Percentiles rank a stretch among this genome's conserved stretches.
These are phyloP conservation scores for Calcarisporium arbuscula DNA, from an alignment of 2,329 filamentous ascomycete species.

Conservation along the genomic window DNA sequence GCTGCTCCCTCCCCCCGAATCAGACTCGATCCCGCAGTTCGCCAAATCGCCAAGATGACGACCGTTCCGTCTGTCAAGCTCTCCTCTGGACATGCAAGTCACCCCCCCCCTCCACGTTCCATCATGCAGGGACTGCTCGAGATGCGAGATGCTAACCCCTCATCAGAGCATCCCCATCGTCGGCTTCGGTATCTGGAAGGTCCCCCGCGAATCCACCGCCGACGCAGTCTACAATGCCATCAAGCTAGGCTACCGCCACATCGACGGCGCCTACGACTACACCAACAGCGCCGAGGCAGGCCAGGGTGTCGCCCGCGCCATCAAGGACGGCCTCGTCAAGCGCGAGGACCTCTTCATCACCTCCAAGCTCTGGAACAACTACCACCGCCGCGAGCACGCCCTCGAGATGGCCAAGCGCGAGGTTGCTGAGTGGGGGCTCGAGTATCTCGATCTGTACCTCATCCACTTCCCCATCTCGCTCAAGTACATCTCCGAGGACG, in stretches of 20 bases:
- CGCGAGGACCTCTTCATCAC: conserved; percentile 81
- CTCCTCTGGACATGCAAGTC: too few species aligned
- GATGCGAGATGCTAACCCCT: too few species aligned
- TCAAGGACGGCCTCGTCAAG: conserved; percentile 53
- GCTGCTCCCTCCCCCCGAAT: too few species aligned
- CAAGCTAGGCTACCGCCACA: conserved; percentile 46
- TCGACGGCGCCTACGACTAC: conserved; percentile 51
- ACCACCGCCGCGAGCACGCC: conserved; percentile 72
- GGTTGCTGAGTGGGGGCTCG: conserved; percentile 71
- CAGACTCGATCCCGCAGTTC: too few species aligned
- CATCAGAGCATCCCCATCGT: too few species aligned
- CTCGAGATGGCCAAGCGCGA: conserved; percentile 66
- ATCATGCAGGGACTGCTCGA: too few species aligned
- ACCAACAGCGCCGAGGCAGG: conserved; percentile 62
- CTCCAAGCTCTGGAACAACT: conserved; percentile 86
- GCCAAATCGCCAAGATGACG: too few species aligned
- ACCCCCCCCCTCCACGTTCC: too few species aligned
- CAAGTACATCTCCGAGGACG: too few species aligned
- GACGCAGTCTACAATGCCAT: conserved; percentile 60
- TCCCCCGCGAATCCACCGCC: conserved; percentile 34
- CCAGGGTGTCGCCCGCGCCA: conserved; percentile 51
- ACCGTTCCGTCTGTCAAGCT: too few species aligned
- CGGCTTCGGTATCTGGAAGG: conserved; percentile 65
- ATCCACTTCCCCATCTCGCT: conserved; percentile 57
- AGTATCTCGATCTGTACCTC: conserved; percentile 82